Evolutionary conservation across 1,284 basidiomycete species (phyloP).

Genomic region (Cryptococcus wingfieldii): DNA sequence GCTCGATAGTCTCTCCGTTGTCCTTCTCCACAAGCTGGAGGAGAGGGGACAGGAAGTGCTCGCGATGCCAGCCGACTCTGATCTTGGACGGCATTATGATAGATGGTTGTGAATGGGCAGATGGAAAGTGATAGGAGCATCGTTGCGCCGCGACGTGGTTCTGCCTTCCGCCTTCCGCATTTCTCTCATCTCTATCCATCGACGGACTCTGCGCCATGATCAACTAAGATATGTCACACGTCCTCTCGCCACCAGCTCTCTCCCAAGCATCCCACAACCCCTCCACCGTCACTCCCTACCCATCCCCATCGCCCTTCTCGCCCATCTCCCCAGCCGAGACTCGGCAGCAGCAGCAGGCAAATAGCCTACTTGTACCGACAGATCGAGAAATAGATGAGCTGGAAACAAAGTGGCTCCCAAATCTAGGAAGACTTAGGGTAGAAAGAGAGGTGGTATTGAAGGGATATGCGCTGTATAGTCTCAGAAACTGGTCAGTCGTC

Average conservation of each 20-base stretch:
- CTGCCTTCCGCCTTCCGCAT: no score
- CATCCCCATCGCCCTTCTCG: background rate
- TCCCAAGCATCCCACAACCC: no score
- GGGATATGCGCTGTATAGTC: constrained; percentile 40
- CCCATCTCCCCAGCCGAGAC: background rate
- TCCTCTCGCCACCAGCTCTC: no score
- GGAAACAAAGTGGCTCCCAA: constrained; percentile 35
- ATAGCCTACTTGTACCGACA: background rate
- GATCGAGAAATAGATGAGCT: constrained; percentile 28
- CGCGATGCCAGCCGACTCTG: constrained; percentile 60
- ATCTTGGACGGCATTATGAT: constrained; percentile 24
- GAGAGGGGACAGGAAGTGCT: constrained; percentile 86
- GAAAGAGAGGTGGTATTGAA: constrained; percentile 33
- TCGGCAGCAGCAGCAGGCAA: no score
- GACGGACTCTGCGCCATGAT: no score
- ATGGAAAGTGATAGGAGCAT: no score
- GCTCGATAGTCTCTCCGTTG: constrained; percentile 64
- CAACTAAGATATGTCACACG: no score
- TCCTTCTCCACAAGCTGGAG: constrained; percentile 62
- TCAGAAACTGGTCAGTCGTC: constrained; percentile 37
- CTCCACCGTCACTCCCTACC: background rate
- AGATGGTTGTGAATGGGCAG: no score
- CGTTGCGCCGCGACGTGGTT: no score
- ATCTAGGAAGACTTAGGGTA: constrained; percentile 32
- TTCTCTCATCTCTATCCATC: no score